A percentile compares a stretch with the other conserved stretches of the same genome.
Evolutionary conservation across 1,284 basidiomycete genomes (phyloP).

Genomic region (Cutaneotrichosporon curvatum): DNA sequence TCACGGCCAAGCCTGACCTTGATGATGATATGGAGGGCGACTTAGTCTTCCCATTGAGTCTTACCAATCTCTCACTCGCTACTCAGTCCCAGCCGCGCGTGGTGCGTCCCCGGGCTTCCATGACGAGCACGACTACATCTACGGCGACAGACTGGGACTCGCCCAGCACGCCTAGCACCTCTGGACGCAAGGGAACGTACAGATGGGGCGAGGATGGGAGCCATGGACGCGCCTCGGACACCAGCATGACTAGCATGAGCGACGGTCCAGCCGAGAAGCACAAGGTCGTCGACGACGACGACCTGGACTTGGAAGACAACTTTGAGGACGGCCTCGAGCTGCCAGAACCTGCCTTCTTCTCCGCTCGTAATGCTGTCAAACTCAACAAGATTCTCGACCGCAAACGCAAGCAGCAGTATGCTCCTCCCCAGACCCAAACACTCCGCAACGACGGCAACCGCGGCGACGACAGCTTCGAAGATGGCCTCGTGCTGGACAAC

Average conservation of each 20-base stretch:
- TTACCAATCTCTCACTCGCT: slow-evolving; percentile 36
- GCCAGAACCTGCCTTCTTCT: slow-evolving; percentile 37
- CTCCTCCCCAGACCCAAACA: slow-evolving; percentile 2
- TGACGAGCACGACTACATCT: slow-evolving; percentile 12
- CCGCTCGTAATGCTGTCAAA: slow-evolving; percentile 24
- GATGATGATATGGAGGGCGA: slow-evolving; percentile 32
- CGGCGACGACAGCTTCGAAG: slow-evolving; percentile 41
- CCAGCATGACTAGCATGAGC: slow-evolving; percentile 34
- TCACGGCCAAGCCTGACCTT: not conserved
- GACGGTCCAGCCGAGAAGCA: slow-evolving; percentile 22
- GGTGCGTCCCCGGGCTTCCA: slow-evolving; percentile 24
- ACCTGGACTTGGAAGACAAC: slow-evolving; percentile 18
- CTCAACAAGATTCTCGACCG: slow-evolving; percentile 39
- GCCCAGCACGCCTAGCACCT: slow-evolving; percentile 17
- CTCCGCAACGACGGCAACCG: slow-evolving; percentile 1
- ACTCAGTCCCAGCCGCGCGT: slow-evolving; percentile 19
- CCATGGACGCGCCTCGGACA: slow-evolving; percentile 25
- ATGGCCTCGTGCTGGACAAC: slow-evolving; percentile 42
- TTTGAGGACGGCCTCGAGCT: slow-evolving; percentile 37
- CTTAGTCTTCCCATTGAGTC: slow-evolving; percentile 38
- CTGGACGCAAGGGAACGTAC: slow-evolving; percentile 15
- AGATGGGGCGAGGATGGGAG: slow-evolving; percentile 26
- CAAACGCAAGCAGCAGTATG: slow-evolving; percentile 36
- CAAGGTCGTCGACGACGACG: slow-evolving; percentile 11
- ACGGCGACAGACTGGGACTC: slow-evolving; percentile 20